Conservation (phyloP, 768 basidiomycete genomes). For the Mycena haematopus region DNA sequence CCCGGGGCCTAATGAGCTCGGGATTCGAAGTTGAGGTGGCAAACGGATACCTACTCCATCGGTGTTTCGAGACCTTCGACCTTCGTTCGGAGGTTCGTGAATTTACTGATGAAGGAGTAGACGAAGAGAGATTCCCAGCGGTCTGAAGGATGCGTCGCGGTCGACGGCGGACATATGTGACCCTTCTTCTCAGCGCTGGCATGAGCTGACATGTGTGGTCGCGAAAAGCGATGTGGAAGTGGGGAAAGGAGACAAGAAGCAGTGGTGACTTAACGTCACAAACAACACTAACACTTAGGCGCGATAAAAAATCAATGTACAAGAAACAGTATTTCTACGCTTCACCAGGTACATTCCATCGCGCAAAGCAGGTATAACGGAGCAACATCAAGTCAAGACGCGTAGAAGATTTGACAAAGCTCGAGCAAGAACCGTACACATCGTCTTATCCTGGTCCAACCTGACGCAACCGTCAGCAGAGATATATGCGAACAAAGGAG, state of each 20-base stretch:
- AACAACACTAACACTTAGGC: neutral
- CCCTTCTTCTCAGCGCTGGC: constrained; percentile 43
- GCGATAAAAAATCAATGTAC: neutral
- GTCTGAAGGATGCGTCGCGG: constrained; percentile 75
- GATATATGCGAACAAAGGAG: constrained; percentile 14
- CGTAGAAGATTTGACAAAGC: constrained; percentile 11
- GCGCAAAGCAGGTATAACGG: constrained; percentile 15
- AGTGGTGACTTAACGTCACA: neutral
- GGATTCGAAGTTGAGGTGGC: constrained; percentile 24
- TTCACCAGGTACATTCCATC: constrained; percentile 7
- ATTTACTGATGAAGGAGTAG: constrained; percentile 85
- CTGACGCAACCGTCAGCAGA: constrained; percentile 44
- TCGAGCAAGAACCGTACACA: constrained; percentile 21
- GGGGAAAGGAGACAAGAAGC: constrained; percentile 33
- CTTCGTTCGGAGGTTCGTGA: constrained; percentile 76
- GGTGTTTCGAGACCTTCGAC: constrained; percentile 80
- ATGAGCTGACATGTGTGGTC: constrained; percentile 39
- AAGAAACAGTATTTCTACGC: neutral
- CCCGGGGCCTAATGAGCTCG: constrained; percentile 41
- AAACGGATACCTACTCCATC: constrained; percentile 73
- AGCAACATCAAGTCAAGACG: constrained; percentile 3
- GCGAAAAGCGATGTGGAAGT: constrained; percentile 41
- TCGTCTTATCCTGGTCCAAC: constrained; percentile 84
- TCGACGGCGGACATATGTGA: constrained; percentile 63
- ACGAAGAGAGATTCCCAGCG: constrained; percentile 90